These are phyloP conservation scores for Penicillium diatomitis DNA, from an alignment of 495 filamentous ascomycete genomes.

Conservation along the genomic window DNA sequence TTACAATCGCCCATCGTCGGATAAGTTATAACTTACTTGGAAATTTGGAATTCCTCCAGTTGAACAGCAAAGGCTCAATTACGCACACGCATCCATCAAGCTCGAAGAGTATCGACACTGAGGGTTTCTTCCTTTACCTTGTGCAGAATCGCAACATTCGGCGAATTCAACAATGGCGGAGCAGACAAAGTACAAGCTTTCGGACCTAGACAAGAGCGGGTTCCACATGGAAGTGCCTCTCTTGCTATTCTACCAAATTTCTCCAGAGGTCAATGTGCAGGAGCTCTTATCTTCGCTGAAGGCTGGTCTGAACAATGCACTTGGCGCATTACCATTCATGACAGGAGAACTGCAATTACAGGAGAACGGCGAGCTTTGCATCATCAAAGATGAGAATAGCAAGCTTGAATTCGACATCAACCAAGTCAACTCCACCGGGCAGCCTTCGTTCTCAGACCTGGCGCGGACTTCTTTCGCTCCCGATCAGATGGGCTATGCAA, in stretches of 20 bases:
- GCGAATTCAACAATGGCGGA: neutral
- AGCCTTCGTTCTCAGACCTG: slow-evolving; percentile 9
- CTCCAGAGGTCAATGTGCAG: slow-evolving; percentile 1
- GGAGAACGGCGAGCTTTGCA: slow-evolving; percentile 10
- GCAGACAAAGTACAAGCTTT: slow-evolving; percentile 11
- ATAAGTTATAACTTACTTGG: too few relatives aligned
- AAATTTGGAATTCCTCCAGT: too few relatives aligned
- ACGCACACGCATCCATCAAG: too few relatives aligned
- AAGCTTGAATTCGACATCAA: slow-evolving; percentile 6
- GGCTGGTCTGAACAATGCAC: slow-evolving; percentile 16
- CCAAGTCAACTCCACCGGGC: slow-evolving; percentile 5
- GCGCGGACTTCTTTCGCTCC: slow-evolving; percentile 10
- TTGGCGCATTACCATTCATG: slow-evolving; percentile 15
- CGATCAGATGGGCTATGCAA: slow-evolving; percentile 4
- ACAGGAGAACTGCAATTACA: slow-evolving; percentile 12
- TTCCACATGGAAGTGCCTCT: slow-evolving; percentile 11
- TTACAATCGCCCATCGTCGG: too few relatives aligned
- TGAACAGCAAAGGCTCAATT: too few relatives aligned
- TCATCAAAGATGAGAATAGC: slow-evolving; percentile 3
- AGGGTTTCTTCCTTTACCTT: too few relatives aligned
- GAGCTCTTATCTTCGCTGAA: slow-evolving; percentile 7
- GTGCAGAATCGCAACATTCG: too few relatives aligned
- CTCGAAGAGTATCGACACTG: too few relatives aligned
- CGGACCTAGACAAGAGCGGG: slow-evolving; percentile 14
- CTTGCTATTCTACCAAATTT: slow-evolving; percentile 14